Evolutionary conservation across 2,329 filamentous ascomycete genomes (phyloP).

Genomic region (Hypoxylon sp.): DNA sequence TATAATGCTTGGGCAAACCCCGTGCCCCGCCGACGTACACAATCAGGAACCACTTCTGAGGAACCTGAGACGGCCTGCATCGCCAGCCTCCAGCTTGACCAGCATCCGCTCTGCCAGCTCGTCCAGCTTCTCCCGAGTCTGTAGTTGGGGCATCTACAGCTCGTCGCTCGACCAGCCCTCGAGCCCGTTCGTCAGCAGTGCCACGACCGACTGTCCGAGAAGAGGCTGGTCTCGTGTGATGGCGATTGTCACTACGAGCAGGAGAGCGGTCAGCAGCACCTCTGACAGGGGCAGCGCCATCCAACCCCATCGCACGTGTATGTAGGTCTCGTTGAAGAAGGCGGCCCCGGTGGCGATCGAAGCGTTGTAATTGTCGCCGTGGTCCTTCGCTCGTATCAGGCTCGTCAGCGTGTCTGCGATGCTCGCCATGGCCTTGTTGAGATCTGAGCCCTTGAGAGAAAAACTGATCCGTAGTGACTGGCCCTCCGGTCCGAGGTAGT

Average conservation of each 20-base stretch:
- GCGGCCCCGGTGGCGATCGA: constrained; percentile 11
- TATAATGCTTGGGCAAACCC: no score
- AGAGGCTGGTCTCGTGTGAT: constrained; percentile 28
- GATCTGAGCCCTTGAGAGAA: constrained; percentile 16
- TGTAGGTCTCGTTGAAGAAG: constrained; percentile 31
- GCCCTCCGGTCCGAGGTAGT: neutral
- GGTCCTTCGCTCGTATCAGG: constrained; percentile 20
- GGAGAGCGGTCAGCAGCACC: constrained; percentile 13
- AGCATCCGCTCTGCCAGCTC: constrained; percentile 19
- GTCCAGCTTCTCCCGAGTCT: constrained; percentile 25
- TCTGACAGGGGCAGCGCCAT: constrained; percentile 29
- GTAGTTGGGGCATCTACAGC: constrained; percentile 8
- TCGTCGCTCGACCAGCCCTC: constrained; percentile 28
- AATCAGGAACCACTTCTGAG: neutral
- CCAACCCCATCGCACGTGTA: constrained; percentile 31
- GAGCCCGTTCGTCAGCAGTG: constrained; percentile 19
- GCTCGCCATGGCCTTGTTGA: constrained; percentile 12
- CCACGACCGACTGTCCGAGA: constrained; percentile 27
- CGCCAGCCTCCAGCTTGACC: constrained; percentile 15
- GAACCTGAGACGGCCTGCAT: constrained; percentile 17
- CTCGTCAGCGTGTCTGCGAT: constrained; percentile 25
- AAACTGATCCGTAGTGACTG: neutral
- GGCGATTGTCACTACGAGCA: constrained; percentile 21
- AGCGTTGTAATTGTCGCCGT: constrained; percentile 30
- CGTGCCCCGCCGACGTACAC: neutral